Percentiles rank a stretch among this genome's conserved stretches.
Conservation (phyloP, 2,329 filamentous ascomycete genomes). For the Claviceps lovelessii region DNA sequence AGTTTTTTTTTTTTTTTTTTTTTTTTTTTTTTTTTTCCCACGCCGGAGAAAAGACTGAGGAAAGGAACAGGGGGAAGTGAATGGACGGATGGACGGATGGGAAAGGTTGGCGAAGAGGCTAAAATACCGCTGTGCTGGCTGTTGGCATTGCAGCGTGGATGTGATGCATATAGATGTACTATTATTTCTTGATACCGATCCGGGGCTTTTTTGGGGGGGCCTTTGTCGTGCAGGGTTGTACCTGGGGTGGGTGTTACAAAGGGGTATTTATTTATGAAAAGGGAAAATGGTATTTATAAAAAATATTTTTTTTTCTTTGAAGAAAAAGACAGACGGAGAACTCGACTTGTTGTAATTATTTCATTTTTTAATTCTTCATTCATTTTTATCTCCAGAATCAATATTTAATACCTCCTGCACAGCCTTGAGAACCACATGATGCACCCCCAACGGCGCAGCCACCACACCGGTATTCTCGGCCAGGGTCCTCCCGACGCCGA, state of each 20-base stretch:
- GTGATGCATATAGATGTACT: not conserved
- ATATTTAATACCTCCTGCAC: constrained; percentile 62
- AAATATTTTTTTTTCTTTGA: too few relatives aligned
- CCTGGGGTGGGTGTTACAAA: too few relatives aligned
- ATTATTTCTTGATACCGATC: not conserved
- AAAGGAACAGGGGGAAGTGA: not conserved
- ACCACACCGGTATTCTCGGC: constrained; percentile 87
- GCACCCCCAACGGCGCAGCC: constrained; percentile 65
- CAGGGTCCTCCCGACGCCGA: constrained; percentile 72
- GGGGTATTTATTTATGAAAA: too few relatives aligned
- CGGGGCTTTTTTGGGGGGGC: too few relatives aligned
- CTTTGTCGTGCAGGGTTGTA: too few relatives aligned
- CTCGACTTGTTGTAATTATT: too few relatives aligned
- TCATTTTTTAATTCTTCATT: too few relatives aligned
- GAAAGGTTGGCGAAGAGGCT: not conserved
- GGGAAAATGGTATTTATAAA: too few relatives aligned
- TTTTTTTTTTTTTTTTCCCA: not conserved
- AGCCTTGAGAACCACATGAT: constrained; percentile 60
- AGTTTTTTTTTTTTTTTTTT: constrained; percentile 5
- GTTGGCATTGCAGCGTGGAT: too few relatives aligned
- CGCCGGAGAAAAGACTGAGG: too few relatives aligned
- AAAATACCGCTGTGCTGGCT: too few relatives aligned
- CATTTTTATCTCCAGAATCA: not conserved
- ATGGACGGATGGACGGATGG: not conserved
- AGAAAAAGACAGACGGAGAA: too few relatives aligned